Evolutionary conservation across 257 asterid genomes (phyloP).

Genomic region (Coffea canephora): DNA sequence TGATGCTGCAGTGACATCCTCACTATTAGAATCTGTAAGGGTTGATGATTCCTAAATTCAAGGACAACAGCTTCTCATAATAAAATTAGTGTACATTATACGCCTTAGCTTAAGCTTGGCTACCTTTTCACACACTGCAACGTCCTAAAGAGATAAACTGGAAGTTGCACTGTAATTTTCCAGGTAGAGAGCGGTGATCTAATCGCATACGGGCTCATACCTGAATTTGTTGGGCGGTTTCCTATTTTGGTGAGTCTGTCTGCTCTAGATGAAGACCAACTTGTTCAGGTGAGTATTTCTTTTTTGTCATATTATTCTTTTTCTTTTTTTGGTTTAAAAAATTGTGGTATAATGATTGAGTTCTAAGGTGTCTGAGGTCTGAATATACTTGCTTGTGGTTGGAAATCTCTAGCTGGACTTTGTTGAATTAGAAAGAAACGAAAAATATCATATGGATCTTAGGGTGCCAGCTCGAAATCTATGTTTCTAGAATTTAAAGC

Average conservation of each 20-base stretch:
- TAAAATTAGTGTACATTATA: no score
- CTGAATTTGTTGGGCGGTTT: slow-evolving; percentile 92
- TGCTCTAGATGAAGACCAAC: slow-evolving; percentile 84
- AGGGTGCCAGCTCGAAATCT: no score
- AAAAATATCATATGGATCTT: background rate
- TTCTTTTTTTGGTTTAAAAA: background rate
- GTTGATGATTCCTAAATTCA: background rate
- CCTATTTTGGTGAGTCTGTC: slow-evolving; percentile 81
- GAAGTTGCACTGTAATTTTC: slow-evolving; percentile 27
- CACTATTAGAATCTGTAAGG: slow-evolving; percentile 76
- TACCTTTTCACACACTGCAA: background rate
- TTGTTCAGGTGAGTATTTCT: slow-evolving; percentile 54
- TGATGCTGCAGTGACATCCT: slow-evolving; percentile 60
- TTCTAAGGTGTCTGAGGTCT: no score
- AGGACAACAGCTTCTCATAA: background rate
- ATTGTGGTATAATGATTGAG: no score
- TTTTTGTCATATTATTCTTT: background rate
- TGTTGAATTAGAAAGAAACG: background rate
- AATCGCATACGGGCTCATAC: slow-evolving; percentile 89
- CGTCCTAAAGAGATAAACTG: slow-evolving; percentile 5
- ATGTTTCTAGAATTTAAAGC: no score
- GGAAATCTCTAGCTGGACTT: background rate
- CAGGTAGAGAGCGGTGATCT: slow-evolving; percentile 92
- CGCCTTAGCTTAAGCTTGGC: background rate
- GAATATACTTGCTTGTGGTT: background rate